phyloP scores from a whole-genome alignment of 1,284 basidiomycete species.

The Ganoderma boninense region DNA sequence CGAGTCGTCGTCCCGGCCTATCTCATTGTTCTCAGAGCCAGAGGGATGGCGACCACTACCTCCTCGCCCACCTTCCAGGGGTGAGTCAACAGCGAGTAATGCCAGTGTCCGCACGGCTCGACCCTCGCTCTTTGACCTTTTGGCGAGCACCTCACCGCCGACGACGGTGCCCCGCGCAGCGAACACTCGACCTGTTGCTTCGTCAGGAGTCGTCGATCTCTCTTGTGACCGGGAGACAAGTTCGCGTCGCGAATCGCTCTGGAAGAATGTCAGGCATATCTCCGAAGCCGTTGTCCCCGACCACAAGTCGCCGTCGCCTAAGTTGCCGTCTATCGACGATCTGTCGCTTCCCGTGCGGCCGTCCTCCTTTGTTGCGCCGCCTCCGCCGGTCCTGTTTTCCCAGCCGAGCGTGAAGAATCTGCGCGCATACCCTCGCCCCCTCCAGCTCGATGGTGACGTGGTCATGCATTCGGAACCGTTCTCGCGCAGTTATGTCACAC shows the following conservation, averaged over 20 bases:
- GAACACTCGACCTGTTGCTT: background rate
- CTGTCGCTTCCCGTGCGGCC: background rate
- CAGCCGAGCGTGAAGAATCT: background rate
- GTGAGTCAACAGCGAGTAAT: slow-evolving; percentile 17
- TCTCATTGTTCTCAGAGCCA: slow-evolving; percentile 18
- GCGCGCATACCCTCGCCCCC: background rate
- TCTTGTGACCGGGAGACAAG: background rate
- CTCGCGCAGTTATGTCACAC: slow-evolving; percentile 6
- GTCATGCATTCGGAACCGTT: slow-evolving; percentile 20
- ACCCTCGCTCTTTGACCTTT: slow-evolving; percentile 33
- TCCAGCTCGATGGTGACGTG: slow-evolving; percentile 16
- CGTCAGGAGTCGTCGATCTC: background rate
- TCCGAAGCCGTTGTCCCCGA: background rate
- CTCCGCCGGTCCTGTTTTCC: slow-evolving; percentile 33
- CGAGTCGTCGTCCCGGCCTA: slow-evolving; percentile 27
- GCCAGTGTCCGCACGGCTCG: slow-evolving; percentile 26
- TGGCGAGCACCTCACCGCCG: slow-evolving; percentile 19
- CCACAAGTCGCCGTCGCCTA: background rate
- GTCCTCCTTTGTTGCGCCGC: slow-evolving; percentile 27
- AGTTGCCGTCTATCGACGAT: slow-evolving; percentile 2
- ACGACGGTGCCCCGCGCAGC: background rate
- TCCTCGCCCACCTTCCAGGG: slow-evolving; percentile 19
- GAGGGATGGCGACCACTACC: slow-evolving; percentile 23
- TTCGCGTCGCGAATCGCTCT: background rate
- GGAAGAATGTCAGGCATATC: slow-evolving; percentile 6